These are phyloP conservation scores for Scytalidium sp. DNA, from an alignment of 2,329 filamentous ascomycete species.

Conservation along the genomic window DNA sequence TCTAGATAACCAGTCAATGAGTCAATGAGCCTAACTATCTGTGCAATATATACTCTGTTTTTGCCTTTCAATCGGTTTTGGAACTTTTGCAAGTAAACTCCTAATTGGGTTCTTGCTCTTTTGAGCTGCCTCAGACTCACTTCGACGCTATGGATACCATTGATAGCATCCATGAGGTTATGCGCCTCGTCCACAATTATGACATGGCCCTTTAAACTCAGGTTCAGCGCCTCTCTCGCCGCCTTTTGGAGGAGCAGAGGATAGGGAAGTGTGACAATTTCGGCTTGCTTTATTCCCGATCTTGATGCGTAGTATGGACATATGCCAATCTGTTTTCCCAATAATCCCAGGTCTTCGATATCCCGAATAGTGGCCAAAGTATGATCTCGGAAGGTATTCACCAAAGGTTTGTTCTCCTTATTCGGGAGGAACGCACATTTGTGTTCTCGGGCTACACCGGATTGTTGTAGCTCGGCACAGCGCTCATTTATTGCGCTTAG, in stretches of 20 bases:
- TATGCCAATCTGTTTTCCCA: conserved; percentile 76
- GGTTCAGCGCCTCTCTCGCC: conserved; percentile 80
- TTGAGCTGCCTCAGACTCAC: conserved; percentile 72
- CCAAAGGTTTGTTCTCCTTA: conserved; percentile 69
- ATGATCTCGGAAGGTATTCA: conserved; percentile 81
- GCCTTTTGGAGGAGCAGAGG: conserved; percentile 83
- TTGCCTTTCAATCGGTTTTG: conserved; percentile 85
- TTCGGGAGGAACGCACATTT: conserved; percentile 75
- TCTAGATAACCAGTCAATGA: conserved; percentile 71
- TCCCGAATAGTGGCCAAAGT: conserved; percentile 82
- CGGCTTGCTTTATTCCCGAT: conserved; percentile 74
- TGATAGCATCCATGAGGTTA: conserved; percentile 94
- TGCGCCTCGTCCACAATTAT: conserved; percentile 98
- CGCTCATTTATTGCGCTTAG: conserved; percentile 87
- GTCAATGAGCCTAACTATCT: conserved; percentile 79
- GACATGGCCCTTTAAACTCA: conserved; percentile 82
- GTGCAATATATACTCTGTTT: conserved; percentile 87
- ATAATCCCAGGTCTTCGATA: conserved; percentile 81
- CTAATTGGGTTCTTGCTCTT: conserved; percentile 71
- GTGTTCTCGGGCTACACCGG: conserved; percentile 56
- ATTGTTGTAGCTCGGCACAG: conserved; percentile 85
- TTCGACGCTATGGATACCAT: conserved; percentile 78
- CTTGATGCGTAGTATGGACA: conserved; percentile 98
- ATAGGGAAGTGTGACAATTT: conserved; percentile 92
- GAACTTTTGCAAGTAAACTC: conserved; percentile 81